Evolutionary conservation across 495 filamentous ascomycete genomes (phyloP).

Genomic region (Talaromyces stipitatus): DNA sequence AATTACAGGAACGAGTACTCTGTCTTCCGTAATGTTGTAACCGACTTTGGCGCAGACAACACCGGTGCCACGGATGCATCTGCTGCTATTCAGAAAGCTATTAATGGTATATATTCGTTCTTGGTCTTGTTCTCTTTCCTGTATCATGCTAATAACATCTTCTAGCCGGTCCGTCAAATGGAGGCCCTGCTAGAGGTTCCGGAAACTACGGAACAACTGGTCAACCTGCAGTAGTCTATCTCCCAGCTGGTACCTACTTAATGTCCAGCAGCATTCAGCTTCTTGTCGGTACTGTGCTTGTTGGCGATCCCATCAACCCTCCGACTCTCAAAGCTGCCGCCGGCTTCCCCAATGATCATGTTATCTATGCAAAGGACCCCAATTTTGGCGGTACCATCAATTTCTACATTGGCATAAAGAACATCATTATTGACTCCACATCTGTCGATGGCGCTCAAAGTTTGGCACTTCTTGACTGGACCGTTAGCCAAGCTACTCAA

Average conservation of each 20-base stretch:
- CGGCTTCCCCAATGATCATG: constrained; percentile 21
- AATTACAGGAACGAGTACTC: constrained; percentile 19
- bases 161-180: constrained; percentile 17
- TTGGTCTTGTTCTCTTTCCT: neutral
- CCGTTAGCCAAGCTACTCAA: constrained; percentile 61
- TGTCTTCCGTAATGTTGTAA: constrained; percentile 30
- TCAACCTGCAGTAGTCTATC: constrained; percentile 41
- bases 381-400: constrained; percentile 25
- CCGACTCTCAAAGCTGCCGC: constrained; percentile 26
- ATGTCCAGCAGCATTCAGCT: constrained; percentile 30
- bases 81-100: constrained; percentile 22
- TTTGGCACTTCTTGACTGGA: constrained; percentile 47
- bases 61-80: constrained; percentile 18
- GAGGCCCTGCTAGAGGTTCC: constrained; percentile 16
- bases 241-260: constrained; percentile 40
- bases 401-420: constrained; percentile 38
- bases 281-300: constrained; percentile 36
- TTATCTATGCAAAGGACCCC: constrained; percentile 31
- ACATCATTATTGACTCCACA: constrained; percentile 31
- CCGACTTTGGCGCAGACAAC: constrained; percentile 24
- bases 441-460: constrained; percentile 12
- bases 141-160: neutral
- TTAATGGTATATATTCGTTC: constrained; percentile 13
- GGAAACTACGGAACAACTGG: constrained; percentile 35
- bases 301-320: constrained; percentile 32